Base-by-base conservation (phyloP, 768 basidiomycete genomes). In the Leccinum disarticulatum region DNA sequence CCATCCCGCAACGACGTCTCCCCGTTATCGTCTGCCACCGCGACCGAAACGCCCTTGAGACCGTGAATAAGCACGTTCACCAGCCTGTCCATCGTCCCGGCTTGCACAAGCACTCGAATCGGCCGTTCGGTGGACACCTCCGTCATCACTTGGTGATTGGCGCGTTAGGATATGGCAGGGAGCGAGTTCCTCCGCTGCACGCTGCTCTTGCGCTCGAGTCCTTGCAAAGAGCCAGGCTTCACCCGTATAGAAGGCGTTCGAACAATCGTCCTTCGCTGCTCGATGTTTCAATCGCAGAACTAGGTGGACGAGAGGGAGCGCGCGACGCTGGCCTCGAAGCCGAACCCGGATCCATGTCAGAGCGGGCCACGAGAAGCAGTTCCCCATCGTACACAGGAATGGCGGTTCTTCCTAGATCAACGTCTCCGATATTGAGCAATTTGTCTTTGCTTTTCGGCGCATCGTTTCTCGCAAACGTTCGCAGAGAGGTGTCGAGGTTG, bases 21-120 rank as follows among this genome's bases (percentile, higher is more conserved):
- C 0, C 92, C 92, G 64, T 91, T 93, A 68, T 93, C 91, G 63
- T 94, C 91, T 0, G 92, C 85, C 4, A 91, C 88, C 0, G 88
- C 87, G 0, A 92, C 90, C 0, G 88, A 87, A 4, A 93, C 84
- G 33, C 86, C 86, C 52, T 84, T 84, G 19, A 93, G 76, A 4
- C 92, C 92, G 66, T 90, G 87, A 0, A 91, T 85, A 15, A 94
- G 80, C 10, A 92, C 81, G 46, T 86, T 84, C 10, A 93, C 87
- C 2, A 94, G 77, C 28, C 83, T 79, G 60, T 88, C 87, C 15
- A 93, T 75, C 1, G 91, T 90, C 9, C 91, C 92, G 3, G 90
- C 89, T 64, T 88, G 83, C 6, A 94, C 87, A 13, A 90, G 73
- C 0, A 91, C 91, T 13, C 90, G 84, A 36, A 93, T 76, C 0